These are phyloP conservation scores for Gautieria morchelliformis DNA, from an alignment of 768 basidiomycete genomes.

Conservation along the genomic window DNA sequence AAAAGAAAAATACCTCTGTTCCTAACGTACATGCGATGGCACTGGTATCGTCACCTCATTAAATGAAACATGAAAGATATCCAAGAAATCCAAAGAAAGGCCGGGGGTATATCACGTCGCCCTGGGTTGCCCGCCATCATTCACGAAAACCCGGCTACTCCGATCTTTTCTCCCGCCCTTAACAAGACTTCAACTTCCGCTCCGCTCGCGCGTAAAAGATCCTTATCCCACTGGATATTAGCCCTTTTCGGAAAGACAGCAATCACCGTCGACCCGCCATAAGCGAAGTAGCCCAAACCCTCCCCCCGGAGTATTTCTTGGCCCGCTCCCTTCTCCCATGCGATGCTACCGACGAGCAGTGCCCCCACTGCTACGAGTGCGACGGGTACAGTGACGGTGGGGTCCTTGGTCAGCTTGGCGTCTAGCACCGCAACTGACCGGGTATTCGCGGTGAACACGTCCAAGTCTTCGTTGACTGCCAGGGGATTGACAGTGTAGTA, in stretches of 20 bases:
- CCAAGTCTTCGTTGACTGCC: constrained; percentile 61
- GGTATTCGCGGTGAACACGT: constrained; percentile 57
- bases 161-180: constrained; percentile 10
- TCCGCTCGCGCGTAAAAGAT: constrained; percentile 6
- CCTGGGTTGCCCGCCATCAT: too few species aligned
- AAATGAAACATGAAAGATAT: too few species aligned
- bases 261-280: constrained; percentile 30
- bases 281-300: constrained; percentile 16
- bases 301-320: constrained; percentile 24
- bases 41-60: too few species aligned
- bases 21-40: too few species aligned
- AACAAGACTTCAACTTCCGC: constrained; percentile 9
- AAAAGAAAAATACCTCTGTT: too few species aligned
- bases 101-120: too few species aligned
- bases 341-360: constrained; percentile 69
- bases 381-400: constrained; percentile 34
- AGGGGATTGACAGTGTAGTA: constrained; percentile 54
- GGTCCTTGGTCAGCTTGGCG: constrained; percentile 19
- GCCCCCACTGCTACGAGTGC: constrained; percentile 74
- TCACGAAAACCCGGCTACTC: background rate
- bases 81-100: too few species aligned
- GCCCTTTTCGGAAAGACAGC: constrained; percentile 20
- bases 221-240: constrained; percentile 10
- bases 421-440: constrained; percentile 47
- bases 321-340: constrained; percentile 35